Conservation (phyloP, 2,329 filamentous ascomycete genomes). For the Westerdykella sp. region DNA sequence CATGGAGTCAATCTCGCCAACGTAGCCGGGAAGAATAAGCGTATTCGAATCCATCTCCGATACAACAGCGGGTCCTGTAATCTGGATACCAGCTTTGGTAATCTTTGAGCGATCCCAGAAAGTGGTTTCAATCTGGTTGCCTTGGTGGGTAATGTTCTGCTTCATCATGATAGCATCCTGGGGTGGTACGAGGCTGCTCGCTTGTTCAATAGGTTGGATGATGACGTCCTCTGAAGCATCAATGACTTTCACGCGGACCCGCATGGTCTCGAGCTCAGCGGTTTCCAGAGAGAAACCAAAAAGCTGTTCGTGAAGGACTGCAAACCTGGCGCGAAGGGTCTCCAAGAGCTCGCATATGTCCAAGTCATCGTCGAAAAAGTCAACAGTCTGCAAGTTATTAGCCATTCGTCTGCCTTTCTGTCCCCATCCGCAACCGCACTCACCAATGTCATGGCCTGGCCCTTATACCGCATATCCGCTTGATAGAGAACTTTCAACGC, state of each 20-base stretch:
- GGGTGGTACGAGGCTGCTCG: constrained; percentile 22
- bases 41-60: constrained; percentile 50
- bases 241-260: constrained; percentile 41
- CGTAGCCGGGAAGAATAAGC: constrained; percentile 44
- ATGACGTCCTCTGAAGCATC: constrained; percentile 41
- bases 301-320: constrained; percentile 40
- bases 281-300: constrained; percentile 42
- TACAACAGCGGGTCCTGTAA: constrained; percentile 44
- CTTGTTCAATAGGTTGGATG: constrained; percentile 31
- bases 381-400: constrained; percentile 12
- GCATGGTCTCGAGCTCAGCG: constrained; percentile 46
- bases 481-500: constrained; percentile 36
- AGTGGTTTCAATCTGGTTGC: constrained; percentile 37
- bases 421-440: background rate
- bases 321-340: constrained; percentile 37
- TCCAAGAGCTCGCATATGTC: constrained; percentile 25
- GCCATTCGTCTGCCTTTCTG: background rate
- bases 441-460: constrained; percentile 36
- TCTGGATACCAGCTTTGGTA: constrained; percentile 36
- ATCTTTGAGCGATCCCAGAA: constrained; percentile 43
- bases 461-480: constrained; percentile 45
- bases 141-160: constrained; percentile 39
- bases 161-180: constrained; percentile 35
- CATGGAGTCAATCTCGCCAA: constrained; percentile 43
- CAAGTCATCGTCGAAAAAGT: constrained; percentile 34